A percentile compares a stretch with the other conserved stretches of the same genome.
phyloP scores from a whole-genome alignment of 345 rosid species.

The Moringa oleifera region DNA sequence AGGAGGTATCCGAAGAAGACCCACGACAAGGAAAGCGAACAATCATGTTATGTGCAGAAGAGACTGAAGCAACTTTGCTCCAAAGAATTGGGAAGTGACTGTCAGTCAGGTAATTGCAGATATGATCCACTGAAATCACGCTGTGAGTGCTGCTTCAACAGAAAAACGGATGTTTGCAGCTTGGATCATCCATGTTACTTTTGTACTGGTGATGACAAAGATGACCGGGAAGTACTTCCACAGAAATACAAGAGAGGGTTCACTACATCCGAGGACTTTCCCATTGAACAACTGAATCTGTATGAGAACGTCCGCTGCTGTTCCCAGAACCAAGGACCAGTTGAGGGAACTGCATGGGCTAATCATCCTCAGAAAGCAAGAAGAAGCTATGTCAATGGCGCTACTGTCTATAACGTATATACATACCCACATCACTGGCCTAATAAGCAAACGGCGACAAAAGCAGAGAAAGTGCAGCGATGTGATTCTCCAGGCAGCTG shows the following conservation, averaged over 20 bases:
- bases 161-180: conserved; percentile 10
- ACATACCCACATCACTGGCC: conserved; percentile 3
- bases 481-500: conserved; percentile 12
- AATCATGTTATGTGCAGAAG: conserved; percentile 5
- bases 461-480: neutral
- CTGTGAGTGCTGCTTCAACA: neutral
- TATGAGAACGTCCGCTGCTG: neutral
- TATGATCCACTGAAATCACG: too few relatives aligned
- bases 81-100: conserved; percentile 4
- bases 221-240: neutral
- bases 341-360: conserved; percentile 13
- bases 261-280: too few relatives aligned
- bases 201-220: conserved; percentile 10
- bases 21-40: conserved; percentile 1
- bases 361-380: conserved; percentile 6
- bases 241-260: conserved; percentile 3
- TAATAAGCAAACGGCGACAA: conserved; percentile 6
- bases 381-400: conserved; percentile 22
- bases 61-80: conserved; percentile 6
- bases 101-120: neutral
- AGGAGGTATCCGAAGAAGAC: conserved; percentile 20
- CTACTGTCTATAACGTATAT: conserved; percentile 15
- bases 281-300: too few relatives aligned
- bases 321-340: conserved; percentile 7
- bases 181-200: conserved; percentile 24